Evolutionary conservation across 768 basidiomycete genomes (phyloP), one percentile per base, ranked within the genome.

Genomic region (Boletus barrowsii): DNA sequence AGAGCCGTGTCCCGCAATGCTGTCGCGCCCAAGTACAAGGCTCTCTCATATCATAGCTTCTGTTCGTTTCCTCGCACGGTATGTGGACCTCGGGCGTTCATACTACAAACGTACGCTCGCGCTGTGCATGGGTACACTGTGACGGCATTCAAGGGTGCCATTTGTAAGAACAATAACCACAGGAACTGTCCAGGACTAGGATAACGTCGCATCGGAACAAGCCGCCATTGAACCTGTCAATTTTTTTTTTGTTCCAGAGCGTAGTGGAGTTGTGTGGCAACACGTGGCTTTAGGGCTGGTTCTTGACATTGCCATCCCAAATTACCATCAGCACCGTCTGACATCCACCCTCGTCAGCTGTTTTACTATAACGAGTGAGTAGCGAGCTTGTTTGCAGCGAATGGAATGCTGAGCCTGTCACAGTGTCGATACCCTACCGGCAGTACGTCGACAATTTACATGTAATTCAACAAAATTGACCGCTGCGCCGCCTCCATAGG

Each of bases 401-500:
- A 42, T 20, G 24, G 17, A 37, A 36, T 35, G 44, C 47, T 57
- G 40, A 58, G 41, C 22, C 36, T 39, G 20, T 32, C 5, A 13
- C 49, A 61, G 59, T 69, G 68, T 67, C 64, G 33, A 55, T 64
- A 54, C 57, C 54, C 26, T 68, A 66, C 60, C 56, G 57, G 60
- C 71, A 69, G 67, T 70, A 53, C 32, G 65, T 65, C 10, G 39
- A 37, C 37, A 42, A 54, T 61, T 39, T 59, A 56, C 30, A n/a
- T 46, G 43, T 14, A 29, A 9, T 47, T 52, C 41, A 40, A 36
- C 41, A 48, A 33, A 33, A 47, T 36, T 60, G 46, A 62, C 54
- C 42, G 36, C 22, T 45, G 30, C 22, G 51, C 48, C 43, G 17
- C 59, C 54, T 54, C 62, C 52, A 54, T 73, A 97, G 95, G 74